Evolutionary conservation across 2,329 filamentous ascomycete species (phyloP).

Genomic region (Colletotrichum agaves): DNA sequence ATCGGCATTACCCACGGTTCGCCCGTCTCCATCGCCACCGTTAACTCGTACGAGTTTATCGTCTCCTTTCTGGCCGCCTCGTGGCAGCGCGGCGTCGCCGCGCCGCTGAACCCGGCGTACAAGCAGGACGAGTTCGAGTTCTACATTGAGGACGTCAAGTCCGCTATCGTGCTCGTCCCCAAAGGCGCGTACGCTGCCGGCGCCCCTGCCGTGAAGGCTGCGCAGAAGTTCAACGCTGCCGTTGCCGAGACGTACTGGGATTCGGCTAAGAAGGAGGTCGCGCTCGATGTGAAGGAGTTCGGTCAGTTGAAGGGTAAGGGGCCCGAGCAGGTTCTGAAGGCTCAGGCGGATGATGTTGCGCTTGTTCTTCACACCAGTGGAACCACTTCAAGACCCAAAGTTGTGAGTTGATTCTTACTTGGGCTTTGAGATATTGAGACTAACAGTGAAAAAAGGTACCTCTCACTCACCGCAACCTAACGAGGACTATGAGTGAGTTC

Average conservation of each 20-base stretch:
- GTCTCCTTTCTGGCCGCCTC: slow-evolving; percentile 86
- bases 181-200: slow-evolving; percentile 73
- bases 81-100: slow-evolving; percentile 86
- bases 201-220: slow-evolving; percentile 79
- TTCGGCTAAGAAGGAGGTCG: slow-evolving; percentile 69
- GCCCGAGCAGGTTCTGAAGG: slow-evolving; percentile 52
- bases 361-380: slow-evolving; percentile 85
- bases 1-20: slow-evolving; percentile 76
- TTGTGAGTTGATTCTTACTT: slow-evolving; percentile 59
- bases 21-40: slow-evolving; percentile 83
- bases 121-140: slow-evolving; percentile 93
- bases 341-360: slow-evolving; percentile 82
- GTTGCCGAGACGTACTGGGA: slow-evolving; percentile 90
- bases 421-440: not conserved
- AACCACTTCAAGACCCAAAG: slow-evolving; percentile 87
- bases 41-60: slow-evolving; percentile 90
- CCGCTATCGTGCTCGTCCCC: slow-evolving; percentile 81
- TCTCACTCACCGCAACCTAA: slow-evolving; percentile 83
- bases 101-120: slow-evolving; percentile 88
- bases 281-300: slow-evolving; percentile 80
- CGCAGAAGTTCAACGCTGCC: slow-evolving; percentile 82
- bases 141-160: slow-evolving; percentile 89
- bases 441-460: slow-evolving; percentile 65
- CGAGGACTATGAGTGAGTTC: slow-evolving; percentile 77
- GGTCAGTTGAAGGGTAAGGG: slow-evolving; percentile 68